Base-by-base conservation (phyloP, 306 rosid species). In the Rosa rugosa region DNA sequence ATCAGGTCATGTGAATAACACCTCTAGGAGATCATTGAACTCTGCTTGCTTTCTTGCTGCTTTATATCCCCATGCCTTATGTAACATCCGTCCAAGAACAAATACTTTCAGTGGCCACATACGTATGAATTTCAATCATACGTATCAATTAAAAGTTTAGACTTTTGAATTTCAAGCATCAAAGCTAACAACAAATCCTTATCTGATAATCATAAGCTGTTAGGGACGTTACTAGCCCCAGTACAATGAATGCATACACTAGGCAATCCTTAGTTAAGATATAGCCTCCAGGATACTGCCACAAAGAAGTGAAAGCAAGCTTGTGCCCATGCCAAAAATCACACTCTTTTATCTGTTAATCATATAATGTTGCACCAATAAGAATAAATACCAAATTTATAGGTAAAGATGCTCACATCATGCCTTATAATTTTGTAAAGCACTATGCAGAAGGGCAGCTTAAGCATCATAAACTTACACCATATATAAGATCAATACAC, bases 131-230 rank as follows among this genome's bases (percentile, higher is more conserved):
- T n/a, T n/a, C n/a, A n/a, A n/a, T n/a, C n/a, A n/a, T n/a, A n/a
- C n/a, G n/a, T n/a, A 27, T 27, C 27, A 27, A 27, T 27, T 27
- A 27, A 27, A 27, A 27, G 27, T 27, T 27, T 27, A 27, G 27
- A 27, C 27, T 27, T 27, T 27, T 27, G 27, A 27, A 27, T 27
- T 27, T 27, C 27, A 27, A 27, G 27, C 27, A 27, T 27, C 27
- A 27, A 27, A 27, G 27, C 27, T 27, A 27, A 1, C 27, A 64
- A 75, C n/a, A 53, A 25, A 80, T 73, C 63, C 22, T 63, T 74
- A 90, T 98, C 99, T 91, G 97, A 83, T 95, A 95, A 86, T 95
- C 96, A 83, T 91, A 91, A 62, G 97, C 97, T 51, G 84, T 86
- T 46, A 93, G 76, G 25, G 87, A 91, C 77, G 91, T 74, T 78